Evolutionary conservation across 2,329 filamentous ascomycete genomes (phyloP).

Genomic region (Apiospora sp.): DNA sequence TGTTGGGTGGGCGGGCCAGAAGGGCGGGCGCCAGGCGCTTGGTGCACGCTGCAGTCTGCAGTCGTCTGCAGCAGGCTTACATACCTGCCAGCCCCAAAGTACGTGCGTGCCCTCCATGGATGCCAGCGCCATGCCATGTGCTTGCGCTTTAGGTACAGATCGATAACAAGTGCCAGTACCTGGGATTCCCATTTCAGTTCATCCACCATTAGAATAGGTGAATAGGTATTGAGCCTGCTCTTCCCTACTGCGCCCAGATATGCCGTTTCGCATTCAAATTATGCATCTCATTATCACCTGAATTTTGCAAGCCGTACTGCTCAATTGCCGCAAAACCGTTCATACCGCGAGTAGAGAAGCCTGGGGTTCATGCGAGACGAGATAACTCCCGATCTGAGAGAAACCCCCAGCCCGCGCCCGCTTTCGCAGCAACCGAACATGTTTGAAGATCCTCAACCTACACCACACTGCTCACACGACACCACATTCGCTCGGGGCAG

Average conservation of each 20-base stretch:
- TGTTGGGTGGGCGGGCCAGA: neutral
- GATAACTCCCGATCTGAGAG: slow-evolving; percentile 22
- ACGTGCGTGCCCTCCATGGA: too few species aligned
- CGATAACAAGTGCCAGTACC: neutral
- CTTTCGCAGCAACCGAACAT: slow-evolving; percentile 39
- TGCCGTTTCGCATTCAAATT: neutral
- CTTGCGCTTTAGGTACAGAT: neutral
- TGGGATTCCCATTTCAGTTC: neutral
- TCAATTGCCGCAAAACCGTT: neutral
- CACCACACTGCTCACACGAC: slow-evolving; percentile 38
- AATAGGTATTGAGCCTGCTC: neutral
- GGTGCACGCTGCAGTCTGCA: neutral
- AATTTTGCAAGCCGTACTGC: neutral
- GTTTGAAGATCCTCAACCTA: slow-evolving; percentile 41
- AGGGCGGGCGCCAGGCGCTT: slow-evolving; percentile 4
- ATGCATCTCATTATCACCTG: neutral
- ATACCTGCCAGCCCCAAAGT: too few species aligned
- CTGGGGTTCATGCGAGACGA: slow-evolving; percentile 9
- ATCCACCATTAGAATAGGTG: neutral
- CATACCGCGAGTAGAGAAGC: neutral
- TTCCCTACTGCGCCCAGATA: neutral
- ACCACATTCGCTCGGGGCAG: slow-evolving; percentile 43
- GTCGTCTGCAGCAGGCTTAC: too few species aligned
- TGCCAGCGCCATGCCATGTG: neutral
- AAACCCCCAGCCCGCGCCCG: slow-evolving; percentile 24